Evolutionary conservation across 2,329 filamentous ascomycete genomes (phyloP).

Genomic region (Paraphoma chrysanthemicola): DNA sequence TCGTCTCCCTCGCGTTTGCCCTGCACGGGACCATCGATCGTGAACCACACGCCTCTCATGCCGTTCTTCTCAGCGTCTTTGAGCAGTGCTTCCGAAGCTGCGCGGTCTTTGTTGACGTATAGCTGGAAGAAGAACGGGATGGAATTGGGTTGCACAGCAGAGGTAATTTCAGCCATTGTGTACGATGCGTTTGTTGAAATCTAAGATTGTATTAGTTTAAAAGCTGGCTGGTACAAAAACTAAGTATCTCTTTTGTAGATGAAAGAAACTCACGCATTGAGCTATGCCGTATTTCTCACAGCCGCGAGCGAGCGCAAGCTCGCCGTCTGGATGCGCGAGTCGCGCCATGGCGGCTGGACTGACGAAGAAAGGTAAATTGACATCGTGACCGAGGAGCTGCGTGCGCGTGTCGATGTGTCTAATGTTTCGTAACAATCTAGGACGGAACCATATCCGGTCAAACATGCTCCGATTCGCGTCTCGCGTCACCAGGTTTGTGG

Average conservation of each 20-base stretch:
- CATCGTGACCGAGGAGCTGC: constrained; percentile 26
- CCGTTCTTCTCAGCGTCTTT: constrained; percentile 21
- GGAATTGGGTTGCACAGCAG: constrained; percentile 3
- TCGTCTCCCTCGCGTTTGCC: constrained; percentile 36
- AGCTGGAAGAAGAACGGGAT: constrained; percentile 34
- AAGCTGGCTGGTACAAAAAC: background rate
- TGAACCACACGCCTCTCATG: constrained; percentile 28
- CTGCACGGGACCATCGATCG: constrained; percentile 31
- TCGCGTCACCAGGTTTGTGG: constrained; percentile 58
- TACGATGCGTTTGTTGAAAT: constrained; percentile 34
- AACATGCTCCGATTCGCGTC: constrained; percentile 53
- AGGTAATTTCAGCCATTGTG: constrained; percentile 28
- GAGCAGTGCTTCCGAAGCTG: constrained; percentile 15
- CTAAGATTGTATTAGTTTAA: background rate
- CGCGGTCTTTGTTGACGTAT: constrained; percentile 31
- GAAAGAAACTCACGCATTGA: constrained; percentile 30
- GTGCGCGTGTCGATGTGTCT: constrained; percentile 16
- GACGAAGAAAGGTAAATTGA: constrained; percentile 36
- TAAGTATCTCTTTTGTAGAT: background rate
- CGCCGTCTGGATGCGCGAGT: constrained; percentile 38
- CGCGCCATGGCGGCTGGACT: constrained; percentile 37
- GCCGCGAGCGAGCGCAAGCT: constrained; percentile 34
- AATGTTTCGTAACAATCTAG: constrained; percentile 54
- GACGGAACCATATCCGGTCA: constrained; percentile 55
- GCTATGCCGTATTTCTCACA: constrained; percentile 32